Evolutionary conservation across 2,329 filamentous ascomycete species (phyloP).

Genomic region (Alternaria ventricosa): DNA sequence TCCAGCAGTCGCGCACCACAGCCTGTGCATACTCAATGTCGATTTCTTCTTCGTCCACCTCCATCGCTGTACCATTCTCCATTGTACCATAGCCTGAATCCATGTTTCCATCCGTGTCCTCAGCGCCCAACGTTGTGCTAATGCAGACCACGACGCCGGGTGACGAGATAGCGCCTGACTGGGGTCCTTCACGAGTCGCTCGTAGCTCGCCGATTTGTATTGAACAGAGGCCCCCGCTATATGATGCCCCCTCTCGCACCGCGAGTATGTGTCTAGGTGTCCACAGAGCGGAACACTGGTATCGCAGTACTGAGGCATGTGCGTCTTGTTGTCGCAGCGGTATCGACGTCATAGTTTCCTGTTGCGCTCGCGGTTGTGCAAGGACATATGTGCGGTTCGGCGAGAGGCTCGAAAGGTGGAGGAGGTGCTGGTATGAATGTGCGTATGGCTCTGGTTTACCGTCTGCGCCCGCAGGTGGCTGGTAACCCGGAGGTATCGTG

Average conservation of each 20-base stretch:
- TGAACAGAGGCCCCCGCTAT: conserved; percentile 29
- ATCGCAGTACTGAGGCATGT: conserved; percentile 22
- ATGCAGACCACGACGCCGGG: conserved; percentile 42
- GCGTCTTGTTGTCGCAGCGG: conserved; percentile 32
- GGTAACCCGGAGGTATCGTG: conserved; percentile 24
- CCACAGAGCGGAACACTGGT: conserved; percentile 39
- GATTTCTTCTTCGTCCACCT: conserved; percentile 8
- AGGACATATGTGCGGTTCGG: conserved; percentile 30
- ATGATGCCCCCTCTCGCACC: conserved; percentile 29
- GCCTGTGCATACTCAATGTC: conserved; percentile 34
- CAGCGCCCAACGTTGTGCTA: conserved; percentile 19
- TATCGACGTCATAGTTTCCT: conserved; percentile 30
- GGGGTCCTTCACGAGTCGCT: conserved; percentile 24
- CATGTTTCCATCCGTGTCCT: conserved; percentile 5
- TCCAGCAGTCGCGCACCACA: conserved; percentile 36
- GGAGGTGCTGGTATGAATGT: conserved; percentile 40
- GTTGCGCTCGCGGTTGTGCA: conserved; percentile 23
- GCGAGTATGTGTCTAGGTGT: conserved; percentile 29
- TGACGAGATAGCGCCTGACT: conserved; percentile 22
- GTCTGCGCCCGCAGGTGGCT: conserved; percentile 16
- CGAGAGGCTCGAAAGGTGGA: conserved; percentile 34
- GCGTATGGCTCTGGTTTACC: conserved; percentile 20
- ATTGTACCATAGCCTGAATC: not conserved
- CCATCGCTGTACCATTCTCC: not conserved
- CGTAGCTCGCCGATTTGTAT: conserved; percentile 40